Conservation (phyloP, 208 protist species). For the Balamuthia mandrillaris region DNA sequence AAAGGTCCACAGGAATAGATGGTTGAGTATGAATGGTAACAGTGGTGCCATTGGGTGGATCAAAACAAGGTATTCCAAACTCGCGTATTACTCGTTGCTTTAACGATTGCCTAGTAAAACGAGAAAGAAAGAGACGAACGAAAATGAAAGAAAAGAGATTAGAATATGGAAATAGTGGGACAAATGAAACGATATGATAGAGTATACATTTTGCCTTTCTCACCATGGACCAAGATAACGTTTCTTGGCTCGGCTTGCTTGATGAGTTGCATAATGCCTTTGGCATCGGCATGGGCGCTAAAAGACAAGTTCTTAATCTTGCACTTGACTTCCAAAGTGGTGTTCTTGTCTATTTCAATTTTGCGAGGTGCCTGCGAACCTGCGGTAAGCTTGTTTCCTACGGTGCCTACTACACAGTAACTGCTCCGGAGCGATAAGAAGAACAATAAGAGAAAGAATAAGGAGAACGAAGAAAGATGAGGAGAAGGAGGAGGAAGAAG, state of each 20-base stretch:
- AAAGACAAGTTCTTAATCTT: constrained; percentile 62
- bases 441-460: no score
- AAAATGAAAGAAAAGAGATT: neutral
- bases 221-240: constrained; percentile 82
- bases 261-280: constrained; percentile 82
- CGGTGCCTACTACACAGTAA: constrained; percentile 87
- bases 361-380: constrained; percentile 10
- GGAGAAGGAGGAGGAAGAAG: no score
- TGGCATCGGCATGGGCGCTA: constrained; percentile 82
- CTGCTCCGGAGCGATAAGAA: no score
- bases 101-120: constrained; percentile 6
- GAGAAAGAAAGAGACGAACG: no score
- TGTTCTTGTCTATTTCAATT: constrained; percentile 73
- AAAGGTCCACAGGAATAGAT: neutral
- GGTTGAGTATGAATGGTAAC: constrained; percentile 1
- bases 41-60: constrained; percentile 18
- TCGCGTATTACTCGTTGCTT: constrained; percentile 28
- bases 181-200: neutral
- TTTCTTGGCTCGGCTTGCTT: constrained; percentile 61
- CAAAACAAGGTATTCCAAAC: constrained; percentile 25
- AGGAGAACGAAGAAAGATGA: no score
- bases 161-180: neutral
- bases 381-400: constrained; percentile 74
- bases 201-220: constrained; percentile 74
- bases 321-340: constrained; percentile 66